A percentile compares a stretch with the other conserved stretches of the same genome.
phyloP scores from a whole-genome alignment of 2,329 filamentous ascomycete genomes.

The Cordyceps javanica region DNA sequence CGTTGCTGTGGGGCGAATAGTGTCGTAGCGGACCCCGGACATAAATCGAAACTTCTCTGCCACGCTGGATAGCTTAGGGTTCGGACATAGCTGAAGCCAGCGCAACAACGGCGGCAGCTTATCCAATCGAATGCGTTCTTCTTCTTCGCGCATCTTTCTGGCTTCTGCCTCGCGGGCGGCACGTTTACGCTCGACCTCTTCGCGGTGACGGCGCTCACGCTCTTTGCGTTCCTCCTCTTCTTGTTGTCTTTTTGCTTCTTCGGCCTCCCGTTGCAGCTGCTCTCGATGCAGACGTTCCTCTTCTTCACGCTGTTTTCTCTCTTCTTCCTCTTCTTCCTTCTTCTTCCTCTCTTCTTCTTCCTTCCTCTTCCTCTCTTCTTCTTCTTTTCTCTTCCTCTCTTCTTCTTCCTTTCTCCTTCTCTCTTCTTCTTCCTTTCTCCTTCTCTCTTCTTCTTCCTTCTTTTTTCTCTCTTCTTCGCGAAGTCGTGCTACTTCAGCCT shows the following conservation, averaged over 20 bases:
- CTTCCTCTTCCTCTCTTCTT: background rate
- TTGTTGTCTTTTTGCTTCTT: slow-evolving; percentile 42
- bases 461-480: too few species aligned
- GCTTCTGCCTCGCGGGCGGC: slow-evolving; percentile 46
- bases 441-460: background rate
- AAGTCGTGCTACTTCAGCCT: slow-evolving; percentile 22
- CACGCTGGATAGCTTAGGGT: slow-evolving; percentile 44
- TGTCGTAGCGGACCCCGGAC: slow-evolving; percentile 58
- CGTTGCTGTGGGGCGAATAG: slow-evolving; percentile 47
- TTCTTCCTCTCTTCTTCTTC: slow-evolving; percentile 13
- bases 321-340: slow-evolving; percentile 20
- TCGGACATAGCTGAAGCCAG: slow-evolving; percentile 50
- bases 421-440: background rate
- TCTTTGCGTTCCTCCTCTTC: slow-evolving; percentile 49
- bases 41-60: slow-evolving; percentile 51
- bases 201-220: slow-evolving; percentile 40
- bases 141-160: slow-evolving; percentile 45
- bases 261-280: slow-evolving; percentile 41
- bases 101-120: slow-evolving; percentile 55
- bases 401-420: background rate
- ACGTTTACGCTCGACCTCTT: slow-evolving; percentile 43
- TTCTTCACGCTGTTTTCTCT: slow-evolving; percentile 25
- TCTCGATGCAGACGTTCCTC: slow-evolving; percentile 32
- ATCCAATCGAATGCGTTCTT: slow-evolving; percentile 47
- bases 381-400: background rate